A percentile compares a stretch with the other conserved stretches of the same genome.
These are phyloP conservation scores for Chlorokybus atmophyticus DNA, from an alignment of 139 green algal species.

Conservation along the genomic window DNA sequence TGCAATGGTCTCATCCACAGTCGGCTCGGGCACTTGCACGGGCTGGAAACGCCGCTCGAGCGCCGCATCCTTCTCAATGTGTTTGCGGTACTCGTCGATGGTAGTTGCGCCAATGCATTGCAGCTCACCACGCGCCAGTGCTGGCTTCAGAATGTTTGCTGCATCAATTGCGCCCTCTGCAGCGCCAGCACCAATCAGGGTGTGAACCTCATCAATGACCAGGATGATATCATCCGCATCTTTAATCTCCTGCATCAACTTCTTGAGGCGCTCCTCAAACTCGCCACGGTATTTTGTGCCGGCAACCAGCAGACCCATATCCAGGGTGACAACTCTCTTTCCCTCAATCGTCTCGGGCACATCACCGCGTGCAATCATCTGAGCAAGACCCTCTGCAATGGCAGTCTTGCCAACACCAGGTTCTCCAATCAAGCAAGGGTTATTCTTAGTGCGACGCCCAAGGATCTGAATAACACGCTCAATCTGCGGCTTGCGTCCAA, in stretches of 20 bases:
- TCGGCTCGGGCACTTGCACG: slow-evolving; percentile 13
- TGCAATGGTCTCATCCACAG: slow-evolving; percentile 10
- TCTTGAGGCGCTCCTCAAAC: slow-evolving; percentile 30
- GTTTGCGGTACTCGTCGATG: slow-evolving; percentile 72
- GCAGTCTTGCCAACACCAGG: slow-evolving; percentile 40
- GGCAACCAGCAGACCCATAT: slow-evolving; percentile 31
- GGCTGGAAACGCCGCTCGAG: slow-evolving; percentile 79
- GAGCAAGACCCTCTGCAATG: slow-evolving; percentile 26
- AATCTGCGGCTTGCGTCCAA: slow-evolving; percentile 15
- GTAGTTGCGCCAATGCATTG: slow-evolving; percentile 61
- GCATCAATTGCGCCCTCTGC: slow-evolving; percentile 55
- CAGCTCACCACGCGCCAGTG: slow-evolving; percentile 43
- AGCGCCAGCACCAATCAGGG: slow-evolving; percentile 36
- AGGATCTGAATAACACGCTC: slow-evolving; percentile 21
- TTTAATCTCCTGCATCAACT: slow-evolving; percentile 33
- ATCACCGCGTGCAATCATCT: slow-evolving; percentile 8
- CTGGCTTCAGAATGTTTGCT: slow-evolving; percentile 74
- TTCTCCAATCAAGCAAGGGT: slow-evolving; percentile 54
- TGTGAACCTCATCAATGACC: slow-evolving; percentile 41
- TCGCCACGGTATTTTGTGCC: slow-evolving; percentile 38
- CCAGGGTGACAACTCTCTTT: slow-evolving; percentile 19
- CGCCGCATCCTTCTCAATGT: slow-evolving; percentile 89
- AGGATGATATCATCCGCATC: slow-evolving; percentile 38
- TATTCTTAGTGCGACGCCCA: slow-evolving; percentile 17
- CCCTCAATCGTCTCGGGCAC: slow-evolving; percentile 14